Evolutionary conservation across 805 yeast species (phyloP).

Genomic region (Priceomyces carsonii): DNA sequence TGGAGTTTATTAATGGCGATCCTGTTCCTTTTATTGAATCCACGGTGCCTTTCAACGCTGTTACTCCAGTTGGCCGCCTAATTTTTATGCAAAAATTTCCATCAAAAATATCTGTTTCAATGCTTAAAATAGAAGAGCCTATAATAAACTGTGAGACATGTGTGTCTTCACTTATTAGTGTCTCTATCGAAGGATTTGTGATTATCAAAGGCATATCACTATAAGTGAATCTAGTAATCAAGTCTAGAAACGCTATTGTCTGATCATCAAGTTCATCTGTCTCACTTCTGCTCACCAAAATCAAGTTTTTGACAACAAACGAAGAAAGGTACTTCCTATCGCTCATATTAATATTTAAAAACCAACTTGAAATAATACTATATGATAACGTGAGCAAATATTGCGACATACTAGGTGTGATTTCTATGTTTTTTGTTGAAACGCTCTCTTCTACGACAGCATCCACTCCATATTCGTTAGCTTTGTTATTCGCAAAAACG

Average conservation of each 20-base stretch:
- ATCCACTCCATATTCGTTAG: conserved; percentile 45
- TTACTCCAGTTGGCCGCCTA: conserved; percentile 68
- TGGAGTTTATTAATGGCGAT: conserved; percentile 26
- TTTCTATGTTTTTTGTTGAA: conserved; percentile 48
- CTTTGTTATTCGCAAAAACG: conserved; percentile 6
- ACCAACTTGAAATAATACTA: conserved; percentile 70
- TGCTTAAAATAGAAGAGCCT: conserved; percentile 57
- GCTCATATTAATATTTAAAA: conserved; percentile 57
- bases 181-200: conserved; percentile 17
- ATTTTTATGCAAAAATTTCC: conserved; percentile 55
- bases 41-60: conserved; percentile 45
- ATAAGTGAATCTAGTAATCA: conserved; percentile 65
- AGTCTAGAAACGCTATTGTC: conserved; percentile 64
- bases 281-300: conserved; percentile 28
- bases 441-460: conserved; percentile 54
- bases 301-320: conserved; percentile 60
- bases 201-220: conserved; percentile 60
- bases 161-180: conserved; percentile 11
- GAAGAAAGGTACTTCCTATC: conserved; percentile 62
- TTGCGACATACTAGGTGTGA: conserved; percentile 54
- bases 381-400: conserved; percentile 67
- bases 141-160: conserved; percentile 53
- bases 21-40: conserved; percentile 19
- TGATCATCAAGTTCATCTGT: conserved; percentile 45
- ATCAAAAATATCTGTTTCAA: conserved; percentile 50